phyloP scores from a whole-genome alignment of 169 alveolate species.

The Perkinsus olseni region DNA sequence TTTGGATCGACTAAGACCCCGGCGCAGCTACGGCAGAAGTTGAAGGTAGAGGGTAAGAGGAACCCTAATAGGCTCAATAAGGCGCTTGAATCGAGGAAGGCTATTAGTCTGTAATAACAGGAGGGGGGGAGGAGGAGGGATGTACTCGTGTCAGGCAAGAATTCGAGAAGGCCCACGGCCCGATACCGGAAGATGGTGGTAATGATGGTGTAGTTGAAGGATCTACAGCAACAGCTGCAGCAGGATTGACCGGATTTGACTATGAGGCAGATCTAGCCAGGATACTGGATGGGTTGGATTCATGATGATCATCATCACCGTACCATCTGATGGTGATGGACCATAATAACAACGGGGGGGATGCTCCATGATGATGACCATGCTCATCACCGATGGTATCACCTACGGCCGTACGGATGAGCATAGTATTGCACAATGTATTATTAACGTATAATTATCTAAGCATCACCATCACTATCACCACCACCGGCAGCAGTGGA shows the following conservation, averaged over 20 bases:
- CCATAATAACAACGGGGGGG: too few species aligned
- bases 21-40: neutral
- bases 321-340: too few species aligned
- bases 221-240: neutral
- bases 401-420: too few species aligned
- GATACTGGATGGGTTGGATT: neutral
- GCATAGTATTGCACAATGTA: too few species aligned
- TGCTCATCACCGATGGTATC: too few species aligned
- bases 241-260: neutral
- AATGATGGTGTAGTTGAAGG: neutral
- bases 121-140: neutral
- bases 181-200: neutral
- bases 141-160: neutral
- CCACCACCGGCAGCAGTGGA: too few species aligned
- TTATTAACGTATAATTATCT: neutral
- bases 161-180: neutral
- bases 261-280: neutral
- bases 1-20: neutral
- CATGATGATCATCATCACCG: too few species aligned
- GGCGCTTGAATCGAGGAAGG: neutral
- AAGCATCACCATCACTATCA: too few species aligned
- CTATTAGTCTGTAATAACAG: neutral
- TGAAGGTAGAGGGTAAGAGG: neutral
- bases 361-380: too few species aligned
- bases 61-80: neutral